Evolutionary conservation across 2,329 filamentous ascomycete genomes (phyloP).

Genomic region (Intubia oerlemansii): DNA sequence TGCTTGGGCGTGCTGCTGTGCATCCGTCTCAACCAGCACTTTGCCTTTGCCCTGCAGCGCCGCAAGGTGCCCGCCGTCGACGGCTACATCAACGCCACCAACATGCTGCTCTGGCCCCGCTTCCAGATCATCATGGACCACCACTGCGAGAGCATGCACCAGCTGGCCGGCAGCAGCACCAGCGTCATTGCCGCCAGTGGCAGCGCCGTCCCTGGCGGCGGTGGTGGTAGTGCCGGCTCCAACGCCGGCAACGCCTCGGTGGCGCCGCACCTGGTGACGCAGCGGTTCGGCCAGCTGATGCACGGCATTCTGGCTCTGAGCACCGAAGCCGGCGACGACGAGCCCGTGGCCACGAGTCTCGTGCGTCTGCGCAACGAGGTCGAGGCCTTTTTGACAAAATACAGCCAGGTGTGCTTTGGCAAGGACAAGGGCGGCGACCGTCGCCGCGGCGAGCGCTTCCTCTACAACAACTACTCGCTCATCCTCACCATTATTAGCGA

Average conservation of each 20-base stretch:
- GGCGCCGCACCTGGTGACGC: slow-evolving; percentile 78
- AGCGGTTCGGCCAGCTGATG: slow-evolving; percentile 84
- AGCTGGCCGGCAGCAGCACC: slow-evolving; percentile 22
- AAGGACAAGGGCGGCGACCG: slow-evolving; percentile 51
- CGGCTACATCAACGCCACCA: slow-evolving; percentile 80
- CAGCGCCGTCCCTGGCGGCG: slow-evolving; percentile 5
- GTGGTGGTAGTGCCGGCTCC: slow-evolving; percentile 11
- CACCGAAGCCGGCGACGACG: slow-evolving; percentile 81
- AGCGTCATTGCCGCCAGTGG: neutral
- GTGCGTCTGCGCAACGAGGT: slow-evolving; percentile 59
- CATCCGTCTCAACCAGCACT: slow-evolving; percentile 80
- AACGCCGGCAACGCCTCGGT: slow-evolving; percentile 40
- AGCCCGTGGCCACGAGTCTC: slow-evolving; percentile 71
- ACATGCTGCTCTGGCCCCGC: slow-evolving; percentile 90
- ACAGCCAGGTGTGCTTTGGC: slow-evolving; percentile 47
- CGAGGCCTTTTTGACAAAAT: slow-evolving; percentile 59
- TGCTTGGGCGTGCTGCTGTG: slow-evolving; percentile 75
- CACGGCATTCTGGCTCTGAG: slow-evolving; percentile 69
- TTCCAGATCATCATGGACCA: slow-evolving; percentile 87
- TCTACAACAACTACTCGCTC: slow-evolving; percentile 92
- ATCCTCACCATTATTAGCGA: slow-evolving; percentile 84
- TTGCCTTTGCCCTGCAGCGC: slow-evolving; percentile 83
- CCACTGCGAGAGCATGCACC: slow-evolving; percentile 72
- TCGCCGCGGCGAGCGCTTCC: slow-evolving; percentile 75
- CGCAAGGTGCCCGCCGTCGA: slow-evolving; percentile 79